Base-by-base conservation (phyloP, 148 eudicot species). In the Persicaria maculosa region DNA sequence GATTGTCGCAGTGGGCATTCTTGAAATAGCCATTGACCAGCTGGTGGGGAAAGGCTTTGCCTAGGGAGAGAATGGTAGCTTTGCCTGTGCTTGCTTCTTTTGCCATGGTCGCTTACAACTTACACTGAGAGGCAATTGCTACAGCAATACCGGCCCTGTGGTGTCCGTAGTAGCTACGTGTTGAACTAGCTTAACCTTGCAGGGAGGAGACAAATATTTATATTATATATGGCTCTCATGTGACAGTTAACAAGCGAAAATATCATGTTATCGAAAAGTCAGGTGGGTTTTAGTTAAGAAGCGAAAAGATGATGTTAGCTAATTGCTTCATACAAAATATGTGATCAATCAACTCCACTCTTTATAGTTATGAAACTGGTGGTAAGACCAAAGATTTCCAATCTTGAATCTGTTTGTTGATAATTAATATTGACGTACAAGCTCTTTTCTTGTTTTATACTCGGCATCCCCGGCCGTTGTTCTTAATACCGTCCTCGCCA, bases 11-110 rank as follows among this genome's bases (percentile, higher is more conserved):
- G 72, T 95, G 87, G 77, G 99, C 90, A 85, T 88, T 89, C 79
- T 70, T 90, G 88, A 95, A 95, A 80, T 95, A 95, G 40, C 92
- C 99, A 78, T 95, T 97, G 74, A 86, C 97, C 74, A 95, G 97
- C 79, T 93, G 97, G 79, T 92, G 97, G 70, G 99, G 99, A 58
- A 95, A 95, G 36, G 97, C 99, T 78, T 95, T 95, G 25, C 99
- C 99, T 64, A 95, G 87, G 47, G 94, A 87, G 4, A 95, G 72
- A 75, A 95, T 86, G 9, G 94, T 84, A 40, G 99, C 97, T 76
- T 87, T 95, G 46, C 89, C 96, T 0, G 86, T 81, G 72, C 44
- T 87, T 14, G 87, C 75, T 62, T 84, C 85, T 77, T 80, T 84
- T 68, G 77, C 19, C 80, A 71, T 83, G 57, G 82, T 54, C 72